These are phyloP conservation scores for Myriosclerotinia scirpicola DNA, from an alignment of 2,329 filamentous ascomycete species.

Conservation along the genomic window DNA sequence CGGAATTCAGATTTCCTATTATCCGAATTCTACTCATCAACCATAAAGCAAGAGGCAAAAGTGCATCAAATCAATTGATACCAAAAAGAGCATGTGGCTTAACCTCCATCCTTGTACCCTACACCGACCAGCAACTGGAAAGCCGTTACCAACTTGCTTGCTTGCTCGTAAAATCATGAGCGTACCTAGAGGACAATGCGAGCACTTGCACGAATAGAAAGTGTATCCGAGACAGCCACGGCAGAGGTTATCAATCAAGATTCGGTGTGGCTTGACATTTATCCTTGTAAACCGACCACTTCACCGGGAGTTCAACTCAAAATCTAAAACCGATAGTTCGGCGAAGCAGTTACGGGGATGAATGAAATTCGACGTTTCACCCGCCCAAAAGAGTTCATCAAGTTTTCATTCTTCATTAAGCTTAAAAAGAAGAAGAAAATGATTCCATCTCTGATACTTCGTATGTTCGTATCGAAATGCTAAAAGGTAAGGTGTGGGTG, in stretches of 20 bases:
- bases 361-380: not conserved
- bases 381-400: not conserved
- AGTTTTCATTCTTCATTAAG: not conserved
- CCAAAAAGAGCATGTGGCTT: not conserved
- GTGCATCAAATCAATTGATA: not conserved
- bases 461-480: not conserved
- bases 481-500: not conserved
- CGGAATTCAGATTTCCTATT: not conserved
- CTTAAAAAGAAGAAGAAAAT: not conserved
- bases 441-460: not conserved
- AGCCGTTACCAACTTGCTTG: not conserved
- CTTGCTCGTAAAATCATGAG: not conserved
- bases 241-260: not conserved
- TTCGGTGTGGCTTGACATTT: constrained; percentile 6
- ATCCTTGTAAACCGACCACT: not conserved
- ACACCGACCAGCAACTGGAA: not conserved
- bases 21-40: not conserved
- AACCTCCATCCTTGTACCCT: not conserved
- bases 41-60: not conserved
- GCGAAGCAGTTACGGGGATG: not conserved
- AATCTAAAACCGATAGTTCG: not conserved
- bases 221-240: not conserved
- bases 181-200: not conserved
- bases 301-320: too few species aligned
- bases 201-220: not conserved